A percentile compares a stretch with the other conserved stretches of the same genome.
Conservation (phyloP, 495 filamentous ascomycete genomes). For the Pyronema domesticum region DNA sequence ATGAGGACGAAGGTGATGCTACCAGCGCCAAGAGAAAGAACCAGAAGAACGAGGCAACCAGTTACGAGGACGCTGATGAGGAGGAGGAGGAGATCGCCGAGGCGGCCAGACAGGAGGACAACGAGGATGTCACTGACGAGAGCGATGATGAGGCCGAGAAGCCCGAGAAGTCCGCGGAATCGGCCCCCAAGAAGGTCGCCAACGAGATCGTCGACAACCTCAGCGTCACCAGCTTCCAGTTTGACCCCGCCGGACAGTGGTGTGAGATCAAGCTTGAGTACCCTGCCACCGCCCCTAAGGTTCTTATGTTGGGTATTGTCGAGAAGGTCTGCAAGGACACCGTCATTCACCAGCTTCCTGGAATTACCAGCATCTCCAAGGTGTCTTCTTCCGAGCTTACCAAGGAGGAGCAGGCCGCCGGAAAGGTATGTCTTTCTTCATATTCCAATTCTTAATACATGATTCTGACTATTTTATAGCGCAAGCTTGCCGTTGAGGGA, state of each 20-base stretch:
- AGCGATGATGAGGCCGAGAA: slow-evolving; percentile 28
- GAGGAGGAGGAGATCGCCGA: slow-evolving; percentile 55
- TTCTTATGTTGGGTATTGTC: slow-evolving; percentile 79
- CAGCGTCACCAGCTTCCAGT: slow-evolving; percentile 57
- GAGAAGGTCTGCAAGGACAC: slow-evolving; percentile 56
- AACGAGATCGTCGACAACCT: slow-evolving; percentile 3
- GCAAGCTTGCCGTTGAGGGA: slow-evolving; percentile 45
- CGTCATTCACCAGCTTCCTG: slow-evolving; percentile 71
- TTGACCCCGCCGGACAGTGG: slow-evolving; percentile 59
- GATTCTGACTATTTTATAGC: slow-evolving; percentile 7
- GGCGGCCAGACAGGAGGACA: slow-evolving; percentile 36
- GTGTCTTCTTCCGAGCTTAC: slow-evolving; percentile 42
- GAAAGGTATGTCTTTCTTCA: slow-evolving; percentile 13
- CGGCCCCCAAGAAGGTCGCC: neutral
- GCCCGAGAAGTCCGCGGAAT: neutral
- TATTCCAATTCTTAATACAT: neutral
- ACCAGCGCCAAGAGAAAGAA: slow-evolving; percentile 57
- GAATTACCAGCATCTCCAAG: slow-evolving; percentile 52
- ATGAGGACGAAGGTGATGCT: slow-evolving; percentile 65
- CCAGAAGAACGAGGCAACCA: slow-evolving; percentile 60
- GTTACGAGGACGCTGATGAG: slow-evolving; percentile 81
- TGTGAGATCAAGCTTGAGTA: slow-evolving; percentile 76
- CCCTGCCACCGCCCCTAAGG: slow-evolving; percentile 60
- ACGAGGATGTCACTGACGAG: slow-evolving; percentile 28
- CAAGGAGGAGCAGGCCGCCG: slow-evolving; percentile 19